These are phyloP conservation scores for Saposhnikovia divaricata DNA, from an alignment of 129 eudicot genomes.

Conservation along the genomic window DNA sequence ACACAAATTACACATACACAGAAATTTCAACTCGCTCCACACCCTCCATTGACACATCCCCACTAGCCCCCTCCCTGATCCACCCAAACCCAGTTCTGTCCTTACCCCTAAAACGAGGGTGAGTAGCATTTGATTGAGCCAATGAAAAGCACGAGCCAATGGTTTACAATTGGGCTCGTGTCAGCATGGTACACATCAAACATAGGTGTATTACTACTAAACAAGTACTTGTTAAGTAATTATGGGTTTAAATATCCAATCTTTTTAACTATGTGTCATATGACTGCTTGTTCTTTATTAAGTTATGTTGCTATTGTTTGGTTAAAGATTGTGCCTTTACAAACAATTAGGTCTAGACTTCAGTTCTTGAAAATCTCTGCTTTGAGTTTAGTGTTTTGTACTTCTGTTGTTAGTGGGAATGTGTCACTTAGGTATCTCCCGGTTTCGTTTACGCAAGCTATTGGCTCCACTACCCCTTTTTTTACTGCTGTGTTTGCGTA, in stretches of 20 bases:
- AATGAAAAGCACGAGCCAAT: constrained; percentile 23
- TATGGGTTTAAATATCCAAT: constrained; percentile 23
- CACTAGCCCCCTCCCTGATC: neutral
- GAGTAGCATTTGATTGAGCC: neutral
- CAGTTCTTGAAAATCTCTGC: constrained; percentile 22
- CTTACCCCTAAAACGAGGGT: neutral
- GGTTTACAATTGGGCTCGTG: constrained; percentile 26
- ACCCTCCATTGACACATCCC: neutral
- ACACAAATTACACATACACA: neutral
- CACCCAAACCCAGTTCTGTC: neutral
- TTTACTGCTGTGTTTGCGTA: constrained; percentile 23
- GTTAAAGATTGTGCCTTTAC: constrained; percentile 16
- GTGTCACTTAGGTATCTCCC: constrained; percentile 22
- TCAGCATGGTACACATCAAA: constrained; percentile 23
- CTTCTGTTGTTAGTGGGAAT: constrained; percentile 23
- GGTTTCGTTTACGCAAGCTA: constrained; percentile 20
- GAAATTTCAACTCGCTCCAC: neutral
- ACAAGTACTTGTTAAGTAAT: constrained; percentile 21
- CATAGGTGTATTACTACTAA: constrained; percentile 19
- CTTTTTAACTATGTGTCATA: constrained; percentile 21
- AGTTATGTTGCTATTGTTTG: constrained; percentile 20
- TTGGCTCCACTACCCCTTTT: constrained; percentile 21
- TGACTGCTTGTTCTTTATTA: constrained; percentile 21
- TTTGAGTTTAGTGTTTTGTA: constrained; percentile 15
- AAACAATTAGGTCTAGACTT: constrained; percentile 9